A percentile compares a stretch with the other conserved stretches of the same genome.
Evolutionary conservation across 1,139 yeast genomes (phyloP).

Genomic region (Geotrichum fermentans): DNA sequence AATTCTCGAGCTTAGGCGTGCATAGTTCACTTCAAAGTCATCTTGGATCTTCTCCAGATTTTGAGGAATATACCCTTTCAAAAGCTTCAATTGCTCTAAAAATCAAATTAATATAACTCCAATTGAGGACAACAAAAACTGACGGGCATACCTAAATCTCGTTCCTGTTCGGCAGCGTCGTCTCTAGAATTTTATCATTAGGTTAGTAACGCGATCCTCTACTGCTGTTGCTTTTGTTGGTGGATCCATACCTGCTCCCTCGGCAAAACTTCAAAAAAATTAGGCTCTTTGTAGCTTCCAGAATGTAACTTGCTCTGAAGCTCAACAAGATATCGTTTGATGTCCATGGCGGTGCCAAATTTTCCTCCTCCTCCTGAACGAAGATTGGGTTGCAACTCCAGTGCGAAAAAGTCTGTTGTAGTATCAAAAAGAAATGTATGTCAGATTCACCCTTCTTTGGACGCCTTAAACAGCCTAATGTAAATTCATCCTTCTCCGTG

Average conservation of each 20-base stretch:
- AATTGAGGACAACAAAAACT: too few species aligned
- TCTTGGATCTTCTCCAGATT: conserved; percentile 4
- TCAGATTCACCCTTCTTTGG: too few species aligned
- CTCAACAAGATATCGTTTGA: background rate
- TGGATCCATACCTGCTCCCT: too few species aligned
- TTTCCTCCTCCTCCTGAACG: background rate
- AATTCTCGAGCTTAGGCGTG: background rate
- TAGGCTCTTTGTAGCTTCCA: conserved; percentile 6
- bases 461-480: background rate
- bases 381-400: conserved; percentile 6
- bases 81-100: conserved; percentile 14
- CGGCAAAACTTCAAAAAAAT: conserved; percentile 1
- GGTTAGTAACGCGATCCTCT: too few species aligned
- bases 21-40: conserved; percentile 10
- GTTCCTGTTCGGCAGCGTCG: background rate
- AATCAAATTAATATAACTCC: background rate
- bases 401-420: background rate
- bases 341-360: background rate
- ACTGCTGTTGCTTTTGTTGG: too few species aligned
- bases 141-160: background rate
- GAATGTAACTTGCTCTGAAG: background rate
- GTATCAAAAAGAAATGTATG: background rate
- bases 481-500: background rate
- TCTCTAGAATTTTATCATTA: background rate
- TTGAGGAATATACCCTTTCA: conserved; percentile 14